Evolutionary conservation across 2,329 filamentous ascomycete genomes (phyloP).

Genomic region (Aspergillus sergii): DNA sequence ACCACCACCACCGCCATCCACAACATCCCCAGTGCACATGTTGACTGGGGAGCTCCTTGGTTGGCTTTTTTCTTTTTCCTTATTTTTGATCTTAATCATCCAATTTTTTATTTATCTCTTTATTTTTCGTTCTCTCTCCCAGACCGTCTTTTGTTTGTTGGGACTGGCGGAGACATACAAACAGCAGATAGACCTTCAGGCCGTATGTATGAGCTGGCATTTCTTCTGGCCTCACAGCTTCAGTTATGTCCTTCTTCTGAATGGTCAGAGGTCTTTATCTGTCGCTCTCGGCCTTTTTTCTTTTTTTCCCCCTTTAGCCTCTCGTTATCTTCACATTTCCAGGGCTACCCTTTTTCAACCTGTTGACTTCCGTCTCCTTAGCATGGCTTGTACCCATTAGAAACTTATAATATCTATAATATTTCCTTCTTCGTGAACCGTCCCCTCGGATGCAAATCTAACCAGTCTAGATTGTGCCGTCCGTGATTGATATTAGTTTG

Average conservation of each 20-base stretch:
- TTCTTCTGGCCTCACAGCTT: slow-evolving; percentile 21
- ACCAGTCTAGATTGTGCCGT: not conserved
- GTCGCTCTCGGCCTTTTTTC: slow-evolving; percentile 3
- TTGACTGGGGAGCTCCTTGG: slow-evolving; percentile 23
- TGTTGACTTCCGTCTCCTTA: slow-evolving; percentile 11
- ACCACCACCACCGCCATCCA: slow-evolving; percentile 1
- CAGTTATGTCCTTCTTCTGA: slow-evolving; percentile 19
- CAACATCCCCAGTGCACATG: slow-evolving; percentile 19
- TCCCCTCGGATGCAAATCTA: not conserved
- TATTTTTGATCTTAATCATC: slow-evolving; percentile 5
- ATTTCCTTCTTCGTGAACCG: not conserved
- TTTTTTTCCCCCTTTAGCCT: not conserved
- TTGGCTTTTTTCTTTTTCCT: slow-evolving; percentile 3
- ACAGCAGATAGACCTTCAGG: slow-evolving; percentile 9
- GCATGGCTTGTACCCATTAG: slow-evolving; percentile 6
- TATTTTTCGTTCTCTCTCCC: slow-evolving; percentile 1
- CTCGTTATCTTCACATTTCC: slow-evolving; percentile 7
- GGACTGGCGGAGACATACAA: not conserved
- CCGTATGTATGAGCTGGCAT: slow-evolving; percentile 19
- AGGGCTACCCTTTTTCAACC: slow-evolving; percentile 8
- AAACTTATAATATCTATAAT: slow-evolving; percentile 7
- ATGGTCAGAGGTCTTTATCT: slow-evolving; percentile 22
- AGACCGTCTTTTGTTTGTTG: slow-evolving; percentile 15
- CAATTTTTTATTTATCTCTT: not conserved
- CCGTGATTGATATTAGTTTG: slow-evolving; percentile 4